Conservation (phyloP, 176 grass and related monocot genomes). For the Areca catechu region DNA sequence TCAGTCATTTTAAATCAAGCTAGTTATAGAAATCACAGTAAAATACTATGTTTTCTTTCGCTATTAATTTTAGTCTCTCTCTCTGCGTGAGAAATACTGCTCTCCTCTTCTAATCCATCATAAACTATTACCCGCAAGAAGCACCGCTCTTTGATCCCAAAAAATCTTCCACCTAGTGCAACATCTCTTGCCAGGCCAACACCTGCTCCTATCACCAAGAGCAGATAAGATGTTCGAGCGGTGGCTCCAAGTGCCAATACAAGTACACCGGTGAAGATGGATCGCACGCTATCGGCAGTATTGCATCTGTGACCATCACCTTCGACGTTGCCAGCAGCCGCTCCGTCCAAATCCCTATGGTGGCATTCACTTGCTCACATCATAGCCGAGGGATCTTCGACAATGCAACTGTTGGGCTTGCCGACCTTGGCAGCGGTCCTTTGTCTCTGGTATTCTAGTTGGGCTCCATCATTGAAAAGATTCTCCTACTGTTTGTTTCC, state of each 20-base stretch:
- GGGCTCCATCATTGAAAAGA: background rate
- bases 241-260: background rate
- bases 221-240: background rate
- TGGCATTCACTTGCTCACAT: slow-evolving; percentile 4
- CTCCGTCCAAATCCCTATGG: background rate
- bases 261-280: background rate
- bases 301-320: slow-evolving; percentile 10
- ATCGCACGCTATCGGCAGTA: background rate
- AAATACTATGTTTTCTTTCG: too few relatives aligned
- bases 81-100: too few relatives aligned
- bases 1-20: too few relatives aligned
- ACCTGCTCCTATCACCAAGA: background rate
- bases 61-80: too few relatives aligned
- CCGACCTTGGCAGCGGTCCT: background rate
- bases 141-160: slow-evolving; percentile 2
- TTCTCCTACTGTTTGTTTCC: slow-evolving; percentile 21
- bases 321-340: background rate
- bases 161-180: background rate
- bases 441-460: slow-evolving; percentile 11
- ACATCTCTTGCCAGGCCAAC: background rate
- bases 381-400: background rate
- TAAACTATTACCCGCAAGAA: background rate
- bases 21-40: too few relatives aligned
- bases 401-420: background rate
- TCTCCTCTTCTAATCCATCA: too few relatives aligned